These are phyloP conservation scores for Vanderwaltozyma yarrowii DNA, from an alignment of 805 yeast species.

Conservation along the genomic window DNA sequence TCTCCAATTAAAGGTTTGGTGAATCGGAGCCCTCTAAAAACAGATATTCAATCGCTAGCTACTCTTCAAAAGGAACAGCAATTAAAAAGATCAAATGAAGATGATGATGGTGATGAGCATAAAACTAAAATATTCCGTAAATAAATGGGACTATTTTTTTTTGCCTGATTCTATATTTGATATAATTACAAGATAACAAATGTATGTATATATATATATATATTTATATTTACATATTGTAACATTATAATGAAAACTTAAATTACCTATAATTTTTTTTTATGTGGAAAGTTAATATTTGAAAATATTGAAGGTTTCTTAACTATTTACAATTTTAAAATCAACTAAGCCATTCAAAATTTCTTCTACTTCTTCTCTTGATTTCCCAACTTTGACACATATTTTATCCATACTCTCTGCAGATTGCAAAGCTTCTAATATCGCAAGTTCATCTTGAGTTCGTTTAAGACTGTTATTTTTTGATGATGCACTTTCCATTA, in stretches of 20 bases:
- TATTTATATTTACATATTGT: background rate
- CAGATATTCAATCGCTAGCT: background rate
- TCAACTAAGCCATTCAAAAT: slow-evolving; percentile 40
- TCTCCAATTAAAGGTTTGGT: background rate
- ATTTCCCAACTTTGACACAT: slow-evolving; percentile 55
- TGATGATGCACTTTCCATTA: background rate
- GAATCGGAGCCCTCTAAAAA: background rate
- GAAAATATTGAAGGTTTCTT: background rate
- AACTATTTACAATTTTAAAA: slow-evolving; percentile 37
- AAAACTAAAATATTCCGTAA: background rate
- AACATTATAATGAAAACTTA: slow-evolving; percentile 1
- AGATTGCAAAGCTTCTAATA: slow-evolving; percentile 39
- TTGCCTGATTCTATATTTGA: too few species aligned
- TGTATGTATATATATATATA: too few species aligned
- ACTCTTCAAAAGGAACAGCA: background rate
- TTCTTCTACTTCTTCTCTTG: slow-evolving; percentile 44
- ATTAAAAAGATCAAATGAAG: background rate
- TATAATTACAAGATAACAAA: background rate
- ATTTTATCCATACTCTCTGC: slow-evolving; percentile 53
- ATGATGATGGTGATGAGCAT: background rate
- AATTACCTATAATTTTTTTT: background rate
- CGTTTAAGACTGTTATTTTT: slow-evolving; percentile 1
- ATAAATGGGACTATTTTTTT: background rate
- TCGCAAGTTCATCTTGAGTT: slow-evolving; percentile 18
- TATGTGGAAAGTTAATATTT: background rate